These are phyloP conservation scores for Plasmodium vivax DNA, from an alignment of 169 alveolate species.

Conservation along the genomic window DNA sequence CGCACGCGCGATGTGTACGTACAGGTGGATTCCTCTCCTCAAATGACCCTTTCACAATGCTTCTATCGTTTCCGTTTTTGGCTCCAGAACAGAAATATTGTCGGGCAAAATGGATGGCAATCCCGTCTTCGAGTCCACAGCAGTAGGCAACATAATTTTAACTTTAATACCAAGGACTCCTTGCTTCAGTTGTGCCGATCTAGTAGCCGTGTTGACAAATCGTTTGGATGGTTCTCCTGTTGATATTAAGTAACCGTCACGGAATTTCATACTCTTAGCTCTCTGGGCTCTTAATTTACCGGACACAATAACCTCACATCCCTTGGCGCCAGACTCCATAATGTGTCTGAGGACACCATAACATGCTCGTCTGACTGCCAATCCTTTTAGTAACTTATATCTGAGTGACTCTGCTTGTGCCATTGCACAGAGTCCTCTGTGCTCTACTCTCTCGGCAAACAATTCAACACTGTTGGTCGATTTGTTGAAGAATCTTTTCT, in stretches of 20 bases:
- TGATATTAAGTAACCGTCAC: conserved; percentile 98
- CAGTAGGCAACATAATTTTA: conserved; percentile 98
- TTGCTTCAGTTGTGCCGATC: conserved; percentile 98
- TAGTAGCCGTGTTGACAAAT: conserved; percentile 97
- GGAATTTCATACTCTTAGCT: conserved; percentile 99
- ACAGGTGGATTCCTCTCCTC: background rate
- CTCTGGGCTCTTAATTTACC: conserved; percentile 99
- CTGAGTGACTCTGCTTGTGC: conserved; percentile 99
- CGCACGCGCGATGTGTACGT: background rate
- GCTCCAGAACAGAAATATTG: conserved; percentile 96
- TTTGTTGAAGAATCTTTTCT: conserved; percentile 97
- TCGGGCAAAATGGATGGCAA: conserved; percentile 97
- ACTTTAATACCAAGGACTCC: conserved; percentile 96
- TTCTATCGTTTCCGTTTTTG: conserved; percentile 88
- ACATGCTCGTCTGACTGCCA: conserved; percentile 99
- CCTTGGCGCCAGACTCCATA: conserved; percentile 98
- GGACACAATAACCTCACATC: conserved; percentile 99
- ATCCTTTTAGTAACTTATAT: conserved; percentile 96
- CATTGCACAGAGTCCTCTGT: conserved; percentile 98
- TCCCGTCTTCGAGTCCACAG: conserved; percentile 97
- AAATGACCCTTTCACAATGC: conserved; percentile 9
- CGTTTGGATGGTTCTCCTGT: conserved; percentile 99
- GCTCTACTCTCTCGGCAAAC: conserved; percentile 96
- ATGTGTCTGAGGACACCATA: conserved; percentile 97
- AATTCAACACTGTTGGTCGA: conserved; percentile 96